These are phyloP conservation scores for Nidularia sp. DNA, from an alignment of 768 basidiomycete species.

Conservation along the genomic window DNA sequence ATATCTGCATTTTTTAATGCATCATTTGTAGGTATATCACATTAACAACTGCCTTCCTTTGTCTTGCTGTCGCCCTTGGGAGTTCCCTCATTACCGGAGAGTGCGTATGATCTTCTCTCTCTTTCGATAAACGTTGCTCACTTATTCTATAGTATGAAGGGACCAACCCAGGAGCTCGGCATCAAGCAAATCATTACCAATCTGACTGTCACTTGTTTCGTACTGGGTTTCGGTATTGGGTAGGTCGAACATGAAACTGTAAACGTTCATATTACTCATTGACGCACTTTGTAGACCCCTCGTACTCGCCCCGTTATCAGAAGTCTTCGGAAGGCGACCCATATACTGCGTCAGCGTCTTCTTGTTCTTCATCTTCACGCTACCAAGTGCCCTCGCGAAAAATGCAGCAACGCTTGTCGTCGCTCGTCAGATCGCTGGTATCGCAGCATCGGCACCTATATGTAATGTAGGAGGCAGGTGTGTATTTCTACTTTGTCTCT, in stretches of 20 bases:
- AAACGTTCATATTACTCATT: neutral
- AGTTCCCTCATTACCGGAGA: constrained; percentile 38
- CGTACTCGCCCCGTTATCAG: constrained; percentile 33
- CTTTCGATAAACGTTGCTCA: neutral
- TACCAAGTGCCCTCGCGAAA: constrained; percentile 38
- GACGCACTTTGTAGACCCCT: constrained; percentile 19
- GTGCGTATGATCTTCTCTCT: constrained; percentile 15
- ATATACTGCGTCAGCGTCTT: constrained; percentile 30
- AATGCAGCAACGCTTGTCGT: constrained; percentile 42
- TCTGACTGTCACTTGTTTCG: constrained; percentile 37
- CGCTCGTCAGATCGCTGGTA: constrained; percentile 39
- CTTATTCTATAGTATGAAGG: constrained; percentile 19
- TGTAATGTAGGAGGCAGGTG: constrained; percentile 38
- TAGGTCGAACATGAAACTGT: neutral
- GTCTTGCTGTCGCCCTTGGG: constrained; percentile 30
- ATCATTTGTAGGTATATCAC: constrained; percentile 26
- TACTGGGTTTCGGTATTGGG: constrained; percentile 38
- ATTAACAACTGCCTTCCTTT: constrained; percentile 28
- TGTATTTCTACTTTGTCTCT: too few relatives aligned
- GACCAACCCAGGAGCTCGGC: constrained; percentile 24
- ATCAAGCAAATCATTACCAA: constrained; percentile 32
- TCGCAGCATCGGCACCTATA: constrained; percentile 36
- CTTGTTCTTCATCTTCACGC: constrained; percentile 32
- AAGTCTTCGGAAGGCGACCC: constrained; percentile 32
- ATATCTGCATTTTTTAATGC: neutral